Percentiles rank a stretch among this genome's conserved stretches.
Conservation (phyloP, 2,329 filamentous ascomycete genomes). For the Arthroderma sp. region DNA sequence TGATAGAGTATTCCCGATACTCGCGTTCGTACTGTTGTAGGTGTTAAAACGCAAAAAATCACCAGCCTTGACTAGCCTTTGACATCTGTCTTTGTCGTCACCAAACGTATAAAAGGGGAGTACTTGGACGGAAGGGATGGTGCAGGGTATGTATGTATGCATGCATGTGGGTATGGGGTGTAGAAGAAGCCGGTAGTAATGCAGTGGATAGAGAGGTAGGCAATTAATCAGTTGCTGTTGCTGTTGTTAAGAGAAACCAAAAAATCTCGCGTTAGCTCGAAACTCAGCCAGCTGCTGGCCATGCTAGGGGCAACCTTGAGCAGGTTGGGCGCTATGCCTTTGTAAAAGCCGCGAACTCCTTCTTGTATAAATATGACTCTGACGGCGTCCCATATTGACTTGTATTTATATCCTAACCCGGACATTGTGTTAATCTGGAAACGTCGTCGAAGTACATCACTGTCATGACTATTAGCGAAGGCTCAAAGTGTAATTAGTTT, state of each 20-base stretch:
- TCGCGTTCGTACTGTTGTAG: too few species aligned
- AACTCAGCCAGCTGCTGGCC: constrained; percentile 97
- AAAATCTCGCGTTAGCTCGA: constrained; percentile 84
- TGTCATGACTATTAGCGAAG: constrained; percentile 22
- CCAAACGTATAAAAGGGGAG: too few species aligned
- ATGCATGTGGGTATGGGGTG: too few species aligned
- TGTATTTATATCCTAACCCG: constrained; percentile 94
- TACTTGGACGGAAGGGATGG: too few species aligned
- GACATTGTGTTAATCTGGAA: constrained; percentile 99
- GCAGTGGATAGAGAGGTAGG: background rate
- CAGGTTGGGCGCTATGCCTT: constrained; percentile 87
- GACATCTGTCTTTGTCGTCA: too few species aligned
- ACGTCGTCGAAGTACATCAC: constrained; percentile 78
- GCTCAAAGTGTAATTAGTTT: background rate
- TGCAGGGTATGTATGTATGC: too few species aligned
- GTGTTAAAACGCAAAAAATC: too few species aligned
- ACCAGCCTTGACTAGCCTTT: too few species aligned
- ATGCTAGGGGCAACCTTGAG: constrained; percentile 97
- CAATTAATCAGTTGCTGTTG: constrained; percentile 5
- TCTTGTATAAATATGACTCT: constrained; percentile 70
- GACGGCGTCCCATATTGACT: constrained; percentile 71
- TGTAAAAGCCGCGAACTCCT: constrained; percentile 77
- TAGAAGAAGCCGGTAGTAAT: too few species aligned
- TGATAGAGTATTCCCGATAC: too few species aligned
- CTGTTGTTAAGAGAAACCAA: constrained; percentile 45